These are phyloP conservation scores for Stygiomarasmius scandens DNA, from an alignment of 1,284 basidiomycete species.

Conservation along the genomic window DNA sequence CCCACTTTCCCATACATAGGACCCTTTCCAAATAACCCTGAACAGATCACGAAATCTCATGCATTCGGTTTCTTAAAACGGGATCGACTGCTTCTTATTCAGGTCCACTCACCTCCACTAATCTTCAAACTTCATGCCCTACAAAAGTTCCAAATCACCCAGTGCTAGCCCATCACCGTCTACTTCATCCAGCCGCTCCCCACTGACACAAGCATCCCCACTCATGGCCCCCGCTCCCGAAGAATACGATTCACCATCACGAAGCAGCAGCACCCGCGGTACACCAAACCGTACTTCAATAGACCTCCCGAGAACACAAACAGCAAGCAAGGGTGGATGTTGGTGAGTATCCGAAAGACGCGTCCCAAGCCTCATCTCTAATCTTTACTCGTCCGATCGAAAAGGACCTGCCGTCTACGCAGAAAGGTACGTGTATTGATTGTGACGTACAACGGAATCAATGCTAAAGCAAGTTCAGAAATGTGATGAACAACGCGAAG, in stretches of 20 bases:
- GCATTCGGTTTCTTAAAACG: constrained; percentile 33
- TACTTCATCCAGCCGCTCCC: constrained; percentile 44
- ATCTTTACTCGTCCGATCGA: not conserved
- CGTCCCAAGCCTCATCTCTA: constrained; percentile 7
- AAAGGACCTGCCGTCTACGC: constrained; percentile 78
- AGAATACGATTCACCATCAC: constrained; percentile 40
- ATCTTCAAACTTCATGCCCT: constrained; percentile 22
- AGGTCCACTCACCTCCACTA: constrained; percentile 24
- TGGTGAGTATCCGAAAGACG: constrained; percentile 51
- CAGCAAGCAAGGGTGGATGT: constrained; percentile 71
- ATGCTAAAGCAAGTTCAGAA: constrained; percentile 48
- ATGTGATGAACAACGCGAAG: constrained; percentile 81
- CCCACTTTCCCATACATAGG: constrained; percentile 28
- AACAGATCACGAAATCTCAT: constrained; percentile 31
- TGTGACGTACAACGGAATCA: not conserved
- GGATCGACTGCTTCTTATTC: constrained; percentile 23
- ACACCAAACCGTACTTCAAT: constrained; percentile 53
- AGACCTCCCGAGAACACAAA: constrained; percentile 54
- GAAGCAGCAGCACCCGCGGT: constrained; percentile 39
- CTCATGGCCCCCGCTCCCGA: constrained; percentile 42
- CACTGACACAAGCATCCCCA: constrained; percentile 39
- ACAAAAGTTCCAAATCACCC: constrained; percentile 29
- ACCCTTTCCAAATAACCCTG: constrained; percentile 37
- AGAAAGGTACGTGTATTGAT: constrained; percentile 61
- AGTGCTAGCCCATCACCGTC: constrained; percentile 50